phyloP scores from a whole-genome alignment of 768 basidiomycete species.

The Glaciozyma antarctica region DNA sequence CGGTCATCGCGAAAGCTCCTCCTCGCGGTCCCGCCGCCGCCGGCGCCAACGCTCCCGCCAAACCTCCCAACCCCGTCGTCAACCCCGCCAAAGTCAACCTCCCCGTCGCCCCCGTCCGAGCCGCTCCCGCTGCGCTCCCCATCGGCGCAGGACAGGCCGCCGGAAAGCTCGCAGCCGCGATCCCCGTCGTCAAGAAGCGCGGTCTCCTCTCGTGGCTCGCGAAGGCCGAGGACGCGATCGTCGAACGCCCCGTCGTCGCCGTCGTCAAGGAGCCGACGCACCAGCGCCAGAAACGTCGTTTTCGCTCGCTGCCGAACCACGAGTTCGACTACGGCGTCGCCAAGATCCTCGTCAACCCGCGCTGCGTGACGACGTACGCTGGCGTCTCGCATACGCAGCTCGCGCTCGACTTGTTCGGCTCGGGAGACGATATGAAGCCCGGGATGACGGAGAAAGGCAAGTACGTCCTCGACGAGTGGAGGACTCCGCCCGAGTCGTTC shows the following conservation, averaged over 20 bases:
- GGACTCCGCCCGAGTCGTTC: constrained; percentile 91
- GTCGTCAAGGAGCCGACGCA: constrained; percentile 33
- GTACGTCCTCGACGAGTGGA: constrained; percentile 89
- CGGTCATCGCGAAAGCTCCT: constrained; percentile 16
- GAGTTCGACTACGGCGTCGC: constrained; percentile 65
- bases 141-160: constrained; percentile 31
- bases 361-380: constrained; percentile 95
- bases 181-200: constrained; percentile 14
- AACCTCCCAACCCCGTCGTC: constrained; percentile 13
- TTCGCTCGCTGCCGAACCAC: constrained; percentile 61
- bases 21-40: constrained; percentile 17
- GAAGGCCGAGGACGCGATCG: not conserved
- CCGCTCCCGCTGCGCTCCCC: not conserved
- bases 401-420: constrained; percentile 86
- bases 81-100: constrained; percentile 56
- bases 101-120: constrained; percentile 31
- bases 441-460: constrained; percentile 42
- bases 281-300: constrained; percentile 39
- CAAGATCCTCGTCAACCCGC: constrained; percentile 85
- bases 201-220: constrained; percentile 12
- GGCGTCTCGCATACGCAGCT: constrained; percentile 93
- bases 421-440: constrained; percentile 53
- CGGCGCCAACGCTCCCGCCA: constrained; percentile 17
- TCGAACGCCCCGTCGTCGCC: constrained; percentile 28
- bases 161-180: constrained; percentile 41